Conservation (phyloP, 345 rosid genomes). For the Syzygium aromaticum region DNA sequence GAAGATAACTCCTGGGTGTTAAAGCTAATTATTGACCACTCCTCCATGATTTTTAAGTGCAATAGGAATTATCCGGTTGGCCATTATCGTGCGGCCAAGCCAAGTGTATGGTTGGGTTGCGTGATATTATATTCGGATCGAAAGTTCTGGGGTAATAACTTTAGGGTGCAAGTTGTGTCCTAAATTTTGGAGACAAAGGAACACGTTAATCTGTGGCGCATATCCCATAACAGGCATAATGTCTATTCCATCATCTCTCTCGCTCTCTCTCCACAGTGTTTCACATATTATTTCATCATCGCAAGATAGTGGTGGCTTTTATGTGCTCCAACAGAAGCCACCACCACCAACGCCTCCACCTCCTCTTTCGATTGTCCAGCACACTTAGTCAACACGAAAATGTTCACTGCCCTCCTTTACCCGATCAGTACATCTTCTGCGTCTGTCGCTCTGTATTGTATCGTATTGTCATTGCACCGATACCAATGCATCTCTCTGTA, state of each 20-base stretch:
- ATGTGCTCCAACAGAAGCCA: neutral
- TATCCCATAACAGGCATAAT: neutral
- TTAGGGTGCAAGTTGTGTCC: conserved; percentile 27
- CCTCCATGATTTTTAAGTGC: neutral
- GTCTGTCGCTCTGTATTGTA: neutral
- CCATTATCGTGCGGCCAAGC: neutral
- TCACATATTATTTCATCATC: neutral
- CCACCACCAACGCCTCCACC: neutral
- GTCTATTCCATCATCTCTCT: neutral
- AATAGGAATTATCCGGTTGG: neutral
- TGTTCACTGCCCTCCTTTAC: neutral
- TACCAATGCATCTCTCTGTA: neutral
- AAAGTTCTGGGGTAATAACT: conserved; percentile 8
- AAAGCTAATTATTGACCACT: neutral
- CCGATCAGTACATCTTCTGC: neutral
- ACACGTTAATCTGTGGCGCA: conserved; percentile 2
- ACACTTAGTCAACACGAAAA: neutral
- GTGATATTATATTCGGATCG: neutral
- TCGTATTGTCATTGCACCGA: neutral
- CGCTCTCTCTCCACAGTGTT: neutral
- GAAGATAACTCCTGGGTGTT: neutral
- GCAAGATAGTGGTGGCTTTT: neutral
- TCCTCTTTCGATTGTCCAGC: neutral
- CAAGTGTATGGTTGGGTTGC: neutral
- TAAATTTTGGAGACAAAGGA: conserved; percentile 18